Percentiles rank a stretch among this genome's conserved stretches.
Evolutionary conservation across 2,329 filamentous ascomycete species (phyloP).

Genomic region (Aspergillus pseudoterreus): DNA sequence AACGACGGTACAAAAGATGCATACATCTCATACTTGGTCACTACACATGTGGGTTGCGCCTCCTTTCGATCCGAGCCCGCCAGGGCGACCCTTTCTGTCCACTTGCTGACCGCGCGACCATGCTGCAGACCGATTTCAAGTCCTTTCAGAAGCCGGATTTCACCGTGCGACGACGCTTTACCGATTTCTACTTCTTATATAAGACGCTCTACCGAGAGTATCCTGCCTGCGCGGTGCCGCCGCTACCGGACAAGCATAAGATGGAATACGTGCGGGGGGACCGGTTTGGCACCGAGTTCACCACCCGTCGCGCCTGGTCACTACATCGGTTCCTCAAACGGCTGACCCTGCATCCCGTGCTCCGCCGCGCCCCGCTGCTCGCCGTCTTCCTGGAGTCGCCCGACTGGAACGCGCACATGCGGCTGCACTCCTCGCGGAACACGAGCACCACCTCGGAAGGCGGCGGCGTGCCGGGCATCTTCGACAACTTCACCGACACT

Average conservation of each 20-base stretch:
- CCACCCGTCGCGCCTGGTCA: conserved; percentile 79
- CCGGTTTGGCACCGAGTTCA: conserved; percentile 92
- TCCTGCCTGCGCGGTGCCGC: conserved; percentile 86
- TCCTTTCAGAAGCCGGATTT: conserved; percentile 82
- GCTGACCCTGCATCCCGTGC: conserved; percentile 79
- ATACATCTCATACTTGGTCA: conserved; percentile 93
- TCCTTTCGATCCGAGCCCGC: conserved; percentile 11
- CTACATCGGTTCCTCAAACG: conserved; percentile 87
- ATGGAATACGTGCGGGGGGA: conserved; percentile 98
- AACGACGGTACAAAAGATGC: conserved; percentile 95
- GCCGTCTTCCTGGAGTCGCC: conserved; percentile 86
- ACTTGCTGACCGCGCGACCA: conserved; percentile 11
- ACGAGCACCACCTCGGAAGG: conserved; percentile 47
- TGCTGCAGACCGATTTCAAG: conserved; percentile 79
- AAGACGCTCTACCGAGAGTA: conserved; percentile 86
- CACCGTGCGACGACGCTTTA: conserved; percentile 83
- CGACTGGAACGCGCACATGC: conserved; percentile 98
- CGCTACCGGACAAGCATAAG: conserved; percentile 95
- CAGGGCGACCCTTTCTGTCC: not conserved
- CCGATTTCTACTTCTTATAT: conserved; percentile 95
- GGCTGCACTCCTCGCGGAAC: conserved; percentile 65
- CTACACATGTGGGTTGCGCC: conserved; percentile 66
- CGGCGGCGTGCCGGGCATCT: conserved; percentile 60
- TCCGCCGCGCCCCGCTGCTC: conserved; percentile 77
- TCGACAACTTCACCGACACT: conserved; percentile 92